Evolutionary conservation across 2,329 filamentous ascomycete species (phyloP), one percentile per base, ranked within the genome.

Genomic region (Intubia oerlemansii): DNA sequence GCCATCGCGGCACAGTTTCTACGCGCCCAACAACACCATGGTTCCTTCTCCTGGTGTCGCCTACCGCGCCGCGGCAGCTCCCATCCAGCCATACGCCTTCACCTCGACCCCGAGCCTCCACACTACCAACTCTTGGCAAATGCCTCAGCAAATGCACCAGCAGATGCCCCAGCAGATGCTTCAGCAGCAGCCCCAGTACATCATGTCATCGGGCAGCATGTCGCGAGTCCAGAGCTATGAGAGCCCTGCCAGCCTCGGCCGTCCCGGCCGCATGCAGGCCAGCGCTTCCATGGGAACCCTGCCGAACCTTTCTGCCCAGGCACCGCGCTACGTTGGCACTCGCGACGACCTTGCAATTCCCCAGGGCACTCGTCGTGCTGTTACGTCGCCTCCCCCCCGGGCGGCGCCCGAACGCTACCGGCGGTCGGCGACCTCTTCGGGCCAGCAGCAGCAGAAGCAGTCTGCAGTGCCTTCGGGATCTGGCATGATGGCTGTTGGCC

Each of bases 61-160:
- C 31, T 75, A 67, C 46, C 66, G 61, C 42, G 57, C 58, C 35
- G 60, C 53, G 37, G 53, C 59, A 19, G 56, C 56, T 15, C 66
- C 73, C 10, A 66, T 79, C 36, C 74, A 80, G 44, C 75, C 76
- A 7, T 84, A 82, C 50, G 73, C 75, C 24, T 82, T 82, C 44
- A 75, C 67, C 3, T 62, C 58, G 40, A 74, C 73, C n/a, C 72
- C 75, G 15, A 70, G 59, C 37, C 50, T 79, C 39, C 61, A 64
- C 35, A 63, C 58, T 34, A 50, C 18, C 16, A 28, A 27, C 6
- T 15, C 12, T 25, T 34, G 32, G 31, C 32, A 32, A 17, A 32
- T 23, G 4, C 34, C 33, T 17, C 32, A 32, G 17, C 23, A 28
- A n/a, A 24, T 29, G 11, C 27, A 25, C 6, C 24, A 23, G 9